Conservation (phyloP, 1,284 basidiomycete species). For the Moniliophthora roreri region DNA sequence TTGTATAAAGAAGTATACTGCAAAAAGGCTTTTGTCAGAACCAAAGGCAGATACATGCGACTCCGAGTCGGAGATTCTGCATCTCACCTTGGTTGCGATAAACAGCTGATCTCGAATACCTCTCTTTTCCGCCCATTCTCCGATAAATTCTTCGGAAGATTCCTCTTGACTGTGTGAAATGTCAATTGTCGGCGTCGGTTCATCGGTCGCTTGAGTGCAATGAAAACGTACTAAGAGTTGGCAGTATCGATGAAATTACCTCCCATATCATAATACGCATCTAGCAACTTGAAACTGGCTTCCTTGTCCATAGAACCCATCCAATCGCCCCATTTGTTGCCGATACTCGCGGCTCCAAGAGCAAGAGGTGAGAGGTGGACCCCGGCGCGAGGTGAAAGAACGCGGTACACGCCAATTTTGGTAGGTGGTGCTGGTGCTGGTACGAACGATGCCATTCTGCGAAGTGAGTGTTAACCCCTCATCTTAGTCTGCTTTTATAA, state of each 20-base stretch:
- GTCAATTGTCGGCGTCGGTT: background rate
- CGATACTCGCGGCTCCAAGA: slow-evolving; percentile 43
- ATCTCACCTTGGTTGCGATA: slow-evolving; percentile 14
- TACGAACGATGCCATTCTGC: background rate
- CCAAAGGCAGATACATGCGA: background rate
- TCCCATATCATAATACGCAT: background rate
- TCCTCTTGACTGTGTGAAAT: slow-evolving; percentile 12
- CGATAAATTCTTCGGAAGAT: slow-evolving; percentile 12
- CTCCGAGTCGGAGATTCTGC: too few species aligned
- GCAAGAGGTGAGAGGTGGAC: slow-evolving; percentile 43
- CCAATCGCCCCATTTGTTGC: slow-evolving; percentile 23
- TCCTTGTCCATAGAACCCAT: background rate
- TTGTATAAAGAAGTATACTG: slow-evolving; percentile 19
- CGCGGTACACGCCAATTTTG: slow-evolving; percentile 18
- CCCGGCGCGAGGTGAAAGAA: slow-evolving; percentile 41
- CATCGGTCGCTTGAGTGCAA: too few species aligned
- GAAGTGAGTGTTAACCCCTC: too few species aligned
- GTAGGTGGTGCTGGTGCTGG: background rate
- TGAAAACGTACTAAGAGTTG: slow-evolving; percentile 16
- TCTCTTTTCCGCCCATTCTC: slow-evolving; percentile 15
- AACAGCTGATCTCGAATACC: slow-evolving; percentile 13
- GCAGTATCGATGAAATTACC: slow-evolving; percentile 11
- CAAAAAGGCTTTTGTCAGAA: too few species aligned
- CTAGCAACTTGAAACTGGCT: background rate
- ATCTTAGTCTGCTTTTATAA: too few species aligned